These are phyloP conservation scores for Paracamarosporium sp. DNA, from an alignment of 2,329 filamentous ascomycete genomes.

Conservation along the genomic window DNA sequence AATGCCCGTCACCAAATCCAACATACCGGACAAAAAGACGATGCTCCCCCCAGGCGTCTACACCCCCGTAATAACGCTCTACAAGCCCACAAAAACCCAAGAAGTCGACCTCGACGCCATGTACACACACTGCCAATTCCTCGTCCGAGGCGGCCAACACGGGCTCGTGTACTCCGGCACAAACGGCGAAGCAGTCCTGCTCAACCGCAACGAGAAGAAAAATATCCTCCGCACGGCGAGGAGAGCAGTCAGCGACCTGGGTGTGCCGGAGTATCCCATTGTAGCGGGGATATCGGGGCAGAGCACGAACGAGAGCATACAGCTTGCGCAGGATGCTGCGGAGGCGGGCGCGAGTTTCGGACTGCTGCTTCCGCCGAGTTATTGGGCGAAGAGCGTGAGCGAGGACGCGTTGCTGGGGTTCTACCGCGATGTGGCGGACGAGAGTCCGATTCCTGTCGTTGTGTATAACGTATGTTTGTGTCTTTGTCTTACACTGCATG, in stretches of 20 bases:
- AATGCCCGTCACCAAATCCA: slow-evolving; percentile 25
- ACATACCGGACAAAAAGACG: slow-evolving; percentile 49
- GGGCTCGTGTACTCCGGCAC: slow-evolving; percentile 52
- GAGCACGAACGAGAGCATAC: slow-evolving; percentile 46
- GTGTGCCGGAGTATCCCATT: slow-evolving; percentile 48
- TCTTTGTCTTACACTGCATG: too few relatives aligned
- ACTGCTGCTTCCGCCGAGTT: slow-evolving; percentile 42
- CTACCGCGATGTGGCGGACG: slow-evolving; percentile 36
- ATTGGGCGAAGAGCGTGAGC: slow-evolving; percentile 40
- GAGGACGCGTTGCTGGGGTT: slow-evolving; percentile 30
- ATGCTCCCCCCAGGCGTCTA: slow-evolving; percentile 59
- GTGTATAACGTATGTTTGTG: slow-evolving; percentile 51
- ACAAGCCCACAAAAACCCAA: slow-evolving; percentile 53
- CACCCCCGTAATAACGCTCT: slow-evolving; percentile 61
- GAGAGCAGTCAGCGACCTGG: slow-evolving; percentile 42
- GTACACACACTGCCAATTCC: slow-evolving; percentile 57
- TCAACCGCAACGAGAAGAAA: slow-evolving; percentile 42
- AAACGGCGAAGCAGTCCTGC: slow-evolving; percentile 49
- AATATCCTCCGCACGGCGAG: slow-evolving; percentile 50
- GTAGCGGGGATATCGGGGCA: slow-evolving; percentile 48
- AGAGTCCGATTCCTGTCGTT: slow-evolving; percentile 45
- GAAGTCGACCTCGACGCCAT: slow-evolving; percentile 62
- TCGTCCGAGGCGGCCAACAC: slow-evolving; percentile 57
- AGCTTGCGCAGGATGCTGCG: slow-evolving; percentile 33
- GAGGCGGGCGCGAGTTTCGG: slow-evolving; percentile 43